Evolutionary conservation across 1,139 yeast genomes (phyloP), one percentile per base, ranked within the genome.

Genomic region (Suhomyces bokatorum): DNA sequence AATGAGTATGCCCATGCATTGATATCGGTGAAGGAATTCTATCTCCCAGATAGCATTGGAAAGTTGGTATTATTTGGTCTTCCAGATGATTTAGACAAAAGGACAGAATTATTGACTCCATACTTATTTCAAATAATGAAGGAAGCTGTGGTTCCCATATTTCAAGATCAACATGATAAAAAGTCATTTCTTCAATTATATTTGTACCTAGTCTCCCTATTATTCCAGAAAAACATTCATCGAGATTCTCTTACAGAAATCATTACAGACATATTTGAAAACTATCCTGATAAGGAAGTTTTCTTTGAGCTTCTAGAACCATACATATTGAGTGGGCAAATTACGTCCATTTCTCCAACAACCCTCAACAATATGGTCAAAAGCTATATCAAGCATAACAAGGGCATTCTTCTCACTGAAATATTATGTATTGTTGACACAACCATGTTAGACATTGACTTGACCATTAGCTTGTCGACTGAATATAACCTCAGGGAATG

Each of bases 371-470:
- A 69, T 13, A 69, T 89, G 64, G 85, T 87, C 1, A 65, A 69
- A 34, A 65, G 70, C 42, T 81, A 79, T 52, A 71, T 77, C 0
- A 50, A 63, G 0, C 54, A 56, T 3, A 67, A 65, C 2, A 63
- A 70, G 36, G 78, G 83, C 1, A 74, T 73, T 3, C 59, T 68
- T 1, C 67, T 89, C 16, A 88, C 88, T 36, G 83, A 83, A 46
- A 60, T 89, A 20, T 67, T 89, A 13, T 84, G 95, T 54, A 64
- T 80, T 10, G 62, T 89, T 20, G 89, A 88, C 55, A 73, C 85
- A 11, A 54, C 67, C 3, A 72, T 80, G n/a, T 70, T 90, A 46
- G 96, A 90, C 58, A 74, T 89, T 36, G 95, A 90, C 62, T 62
- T 84, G 27, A 80, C 93, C 0, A 70, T 87, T 24, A 69, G 71